These are phyloP conservation scores for Camillea tinctor DNA, from an alignment of 2,329 filamentous ascomycete species.

Conservation along the genomic window DNA sequence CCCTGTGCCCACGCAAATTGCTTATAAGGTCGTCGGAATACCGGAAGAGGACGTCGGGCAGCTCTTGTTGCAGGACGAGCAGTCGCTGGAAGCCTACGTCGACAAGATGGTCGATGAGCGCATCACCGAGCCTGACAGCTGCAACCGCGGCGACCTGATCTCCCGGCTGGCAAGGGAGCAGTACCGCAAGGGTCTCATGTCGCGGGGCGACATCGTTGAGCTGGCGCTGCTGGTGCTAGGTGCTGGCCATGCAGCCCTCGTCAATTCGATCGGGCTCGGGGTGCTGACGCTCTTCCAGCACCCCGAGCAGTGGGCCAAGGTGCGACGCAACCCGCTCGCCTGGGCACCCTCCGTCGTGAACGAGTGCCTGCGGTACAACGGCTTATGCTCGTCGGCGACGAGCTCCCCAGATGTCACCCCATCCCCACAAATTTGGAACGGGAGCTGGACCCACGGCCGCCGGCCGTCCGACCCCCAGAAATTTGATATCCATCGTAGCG, in stretches of 20 bases:
- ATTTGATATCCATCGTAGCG: slow-evolving; percentile 9
- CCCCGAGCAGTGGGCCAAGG: slow-evolving; percentile 6
- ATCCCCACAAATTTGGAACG: slow-evolving; percentile 2
- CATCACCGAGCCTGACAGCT: background rate
- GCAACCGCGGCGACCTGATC: slow-evolving; percentile 4
- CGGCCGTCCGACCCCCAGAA: background rate
- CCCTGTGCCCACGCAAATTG: slow-evolving; percentile 8
- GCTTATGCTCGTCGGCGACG: background rate
- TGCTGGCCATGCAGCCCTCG: slow-evolving; percentile 11
- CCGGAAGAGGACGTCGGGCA: slow-evolving; percentile 3
- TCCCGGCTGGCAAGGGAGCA: slow-evolving; percentile 6
- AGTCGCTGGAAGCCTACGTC: slow-evolving; percentile 5
- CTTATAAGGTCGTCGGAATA: slow-evolving; percentile 10
- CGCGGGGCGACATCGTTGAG: slow-evolving; percentile 4
- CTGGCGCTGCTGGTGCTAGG: slow-evolving; percentile 10
- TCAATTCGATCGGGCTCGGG: slow-evolving; percentile 11
- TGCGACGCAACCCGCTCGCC: slow-evolving; percentile 3
- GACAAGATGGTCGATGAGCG: slow-evolving; percentile 1
- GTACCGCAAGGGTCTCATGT: slow-evolving; percentile 2
- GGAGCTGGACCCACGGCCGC: background rate
- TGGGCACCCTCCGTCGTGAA: slow-evolving; percentile 3
- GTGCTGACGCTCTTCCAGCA: slow-evolving; percentile 12
- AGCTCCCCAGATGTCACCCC: slow-evolving; percentile 1
- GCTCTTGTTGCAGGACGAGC: slow-evolving; percentile 3
- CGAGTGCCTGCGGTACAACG: slow-evolving; percentile 11